Conservation (phyloP, 495 filamentous ascomycete genomes). For the Physcia stellaris region DNA sequence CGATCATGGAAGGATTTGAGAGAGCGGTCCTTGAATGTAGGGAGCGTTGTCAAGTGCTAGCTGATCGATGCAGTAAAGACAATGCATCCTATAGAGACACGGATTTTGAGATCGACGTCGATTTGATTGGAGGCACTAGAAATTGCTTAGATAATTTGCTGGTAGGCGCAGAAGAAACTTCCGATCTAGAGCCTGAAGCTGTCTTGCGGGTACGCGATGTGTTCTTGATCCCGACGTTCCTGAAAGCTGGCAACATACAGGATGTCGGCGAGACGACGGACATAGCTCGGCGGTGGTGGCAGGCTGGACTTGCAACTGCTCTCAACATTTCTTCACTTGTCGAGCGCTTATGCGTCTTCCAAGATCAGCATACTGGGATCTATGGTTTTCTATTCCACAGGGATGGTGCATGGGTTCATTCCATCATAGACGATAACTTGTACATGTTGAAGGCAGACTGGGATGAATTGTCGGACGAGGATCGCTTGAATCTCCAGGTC, state of each 20-base stretch:
- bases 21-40: too few relatives aligned
- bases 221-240: slow-evolving; percentile 69
- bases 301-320: slow-evolving; percentile 66
- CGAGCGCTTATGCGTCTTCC: slow-evolving; percentile 63
- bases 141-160: slow-evolving; percentile 52
- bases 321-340: slow-evolving; percentile 63
- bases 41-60: neutral
- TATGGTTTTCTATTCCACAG: slow-evolving; percentile 90
- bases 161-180: slow-evolving; percentile 14
- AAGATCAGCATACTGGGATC: slow-evolving; percentile 66
- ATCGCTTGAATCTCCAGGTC: slow-evolving; percentile 54
- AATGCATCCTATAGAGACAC: slow-evolving; percentile 83
- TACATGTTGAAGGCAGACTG: slow-evolving; percentile 72
- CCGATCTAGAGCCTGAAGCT: slow-evolving; percentile 3
- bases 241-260: slow-evolving; percentile 65
- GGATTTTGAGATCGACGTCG: slow-evolving; percentile 76
- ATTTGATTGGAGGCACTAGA: slow-evolving; percentile 47
- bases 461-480: slow-evolving; percentile 52
- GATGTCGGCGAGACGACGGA: slow-evolving; percentile 69
- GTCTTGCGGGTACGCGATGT: slow-evolving; percentile 30
- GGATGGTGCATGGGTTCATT: slow-evolving; percentile 81
- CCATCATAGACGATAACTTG: slow-evolving; percentile 72
- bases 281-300: slow-evolving; percentile 89
- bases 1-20: too few relatives aligned
- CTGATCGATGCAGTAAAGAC: too few relatives aligned